Conservation (phyloP, 768 basidiomycete genomes). For the Lactifluus subvellereus region DNA sequence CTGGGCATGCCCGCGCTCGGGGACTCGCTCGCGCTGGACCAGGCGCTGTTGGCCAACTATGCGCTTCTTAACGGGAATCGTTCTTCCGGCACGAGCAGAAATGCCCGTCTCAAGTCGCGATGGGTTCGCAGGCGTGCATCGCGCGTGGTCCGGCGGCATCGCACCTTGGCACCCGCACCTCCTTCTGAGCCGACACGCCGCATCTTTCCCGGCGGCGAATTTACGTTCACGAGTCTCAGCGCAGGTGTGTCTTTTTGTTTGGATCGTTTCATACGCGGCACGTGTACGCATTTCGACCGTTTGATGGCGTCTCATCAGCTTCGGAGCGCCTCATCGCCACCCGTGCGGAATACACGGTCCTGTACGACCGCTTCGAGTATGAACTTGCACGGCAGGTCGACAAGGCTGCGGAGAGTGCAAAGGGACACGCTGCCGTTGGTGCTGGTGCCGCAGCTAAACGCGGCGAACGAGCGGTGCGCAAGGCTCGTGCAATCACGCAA, state of each 20-base stretch:
- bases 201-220: slow-evolving; percentile 46
- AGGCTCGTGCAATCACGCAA: slow-evolving; percentile 28
- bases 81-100: neutral
- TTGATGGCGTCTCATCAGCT: slow-evolving; percentile 40
- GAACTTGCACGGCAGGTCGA: slow-evolving; percentile 69
- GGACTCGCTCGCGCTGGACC: slow-evolving; percentile 70
- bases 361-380: slow-evolving; percentile 64
- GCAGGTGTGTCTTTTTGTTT: slow-evolving; percentile 55
- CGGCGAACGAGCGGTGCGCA: slow-evolving; percentile 14
- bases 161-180: slow-evolving; percentile 34
- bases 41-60: slow-evolving; percentile 55
- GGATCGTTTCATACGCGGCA: slow-evolving; percentile 25
- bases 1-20: slow-evolving; percentile 61
- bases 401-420: slow-evolving; percentile 45
- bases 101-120: slow-evolving; percentile 28
- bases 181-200: slow-evolving; percentile 32
- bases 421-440: slow-evolving; percentile 42
- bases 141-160: slow-evolving; percentile 44
- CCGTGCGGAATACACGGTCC: slow-evolving; percentile 57
- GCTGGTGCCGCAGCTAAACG: slow-evolving; percentile 28
- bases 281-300: slow-evolving; percentile 23
- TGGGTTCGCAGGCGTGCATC: slow-evolving; percentile 51
- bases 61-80: slow-evolving; percentile 25
- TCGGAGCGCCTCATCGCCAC: slow-evolving; percentile 65
- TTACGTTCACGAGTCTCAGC: slow-evolving; percentile 57